Evolutionary conservation across 306 rosid species (phyloP), one percentile per base, ranked within the genome.

Genomic region (Abrus pulchellus): DNA sequence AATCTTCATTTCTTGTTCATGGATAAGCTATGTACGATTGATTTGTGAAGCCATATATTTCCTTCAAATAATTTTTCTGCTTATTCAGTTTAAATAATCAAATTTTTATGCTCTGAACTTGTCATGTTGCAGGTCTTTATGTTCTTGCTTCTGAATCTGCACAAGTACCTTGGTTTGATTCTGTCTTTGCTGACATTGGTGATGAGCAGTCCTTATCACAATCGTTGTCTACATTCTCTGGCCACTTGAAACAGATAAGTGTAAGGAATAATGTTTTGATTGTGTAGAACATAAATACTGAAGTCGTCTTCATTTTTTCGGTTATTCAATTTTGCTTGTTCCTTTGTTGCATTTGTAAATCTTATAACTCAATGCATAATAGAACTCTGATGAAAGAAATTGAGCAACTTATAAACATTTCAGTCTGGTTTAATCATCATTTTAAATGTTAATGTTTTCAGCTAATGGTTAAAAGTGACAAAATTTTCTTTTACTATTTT

Each of bases 81-180:
- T 59, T 77, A 57, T 6, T 48, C 43, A 34, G 34, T 70, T 73
- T 74, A 44, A 74, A 70, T 29, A 38, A 7, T 79, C 66, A 64
- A 69, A 59, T 68, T 32, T 60, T 83, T 45, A 53, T 71, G 74
- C 50, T 83, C 76, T 60, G 30, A 68, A 76, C 50, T n/a, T 59
- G 60, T 80, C 77, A 50, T 68, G 80, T 34, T 64, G 67, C 90
- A 93, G 99, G 98, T 68, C 94, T 95, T 83, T 75, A 95, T 76
- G 93, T 93, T 85, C 92, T 95, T 74, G 92, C 98, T 85, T 89
- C 99, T 40, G 98, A 93, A 82, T 93, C 99, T 43, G 91, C 67
- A 5, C 90, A 89, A 85, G 89, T 95, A 81, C 99, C 99, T 78
- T 95, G 98, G 98, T 93, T 93, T 88, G 98, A 95, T 91, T 88